phyloP scores from a whole-genome alignment of 139 green algal genomes.

The Picochlorum sp. region DNA sequence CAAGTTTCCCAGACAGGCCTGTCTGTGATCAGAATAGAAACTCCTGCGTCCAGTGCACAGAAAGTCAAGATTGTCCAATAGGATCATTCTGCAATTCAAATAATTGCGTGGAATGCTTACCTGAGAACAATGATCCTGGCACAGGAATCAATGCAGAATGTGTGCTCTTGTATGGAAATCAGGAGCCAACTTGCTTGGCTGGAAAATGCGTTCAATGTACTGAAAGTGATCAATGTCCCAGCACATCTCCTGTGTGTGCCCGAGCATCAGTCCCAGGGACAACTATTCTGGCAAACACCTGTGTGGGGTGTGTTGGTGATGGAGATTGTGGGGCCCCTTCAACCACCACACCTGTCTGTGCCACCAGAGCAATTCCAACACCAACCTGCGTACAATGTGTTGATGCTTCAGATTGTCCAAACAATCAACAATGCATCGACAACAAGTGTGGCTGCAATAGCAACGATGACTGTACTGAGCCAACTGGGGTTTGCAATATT shows the following conservation, averaged over 20 bases:
- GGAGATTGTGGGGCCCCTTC: not conserved
- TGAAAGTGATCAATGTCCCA: too few relatives aligned
- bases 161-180: too few relatives aligned
- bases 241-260: too few relatives aligned
- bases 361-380: not conserved
- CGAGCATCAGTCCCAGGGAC: not conserved
- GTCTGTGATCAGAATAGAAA: not conserved
- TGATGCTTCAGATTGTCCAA: not conserved
- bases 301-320: not conserved
- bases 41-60: too few relatives aligned
- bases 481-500: not conserved
- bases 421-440: not conserved
- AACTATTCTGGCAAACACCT: not conserved
- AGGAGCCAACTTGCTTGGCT: too few relatives aligned
- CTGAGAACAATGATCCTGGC: too few relatives aligned
- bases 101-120: too few relatives aligned
- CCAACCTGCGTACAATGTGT: not conserved
- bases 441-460: not conserved
- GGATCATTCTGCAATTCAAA: too few relatives aligned
- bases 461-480: not conserved
- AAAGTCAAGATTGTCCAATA: too few relatives aligned
- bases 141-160: too few relatives aligned
- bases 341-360: not conserved
- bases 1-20: not conserved
- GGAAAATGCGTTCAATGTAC: too few relatives aligned